Percentiles rank a stretch among this genome's conserved stretches.
Conservation (phyloP, 1,139 yeast genomes). For the Kodamaea suecica region DNA sequence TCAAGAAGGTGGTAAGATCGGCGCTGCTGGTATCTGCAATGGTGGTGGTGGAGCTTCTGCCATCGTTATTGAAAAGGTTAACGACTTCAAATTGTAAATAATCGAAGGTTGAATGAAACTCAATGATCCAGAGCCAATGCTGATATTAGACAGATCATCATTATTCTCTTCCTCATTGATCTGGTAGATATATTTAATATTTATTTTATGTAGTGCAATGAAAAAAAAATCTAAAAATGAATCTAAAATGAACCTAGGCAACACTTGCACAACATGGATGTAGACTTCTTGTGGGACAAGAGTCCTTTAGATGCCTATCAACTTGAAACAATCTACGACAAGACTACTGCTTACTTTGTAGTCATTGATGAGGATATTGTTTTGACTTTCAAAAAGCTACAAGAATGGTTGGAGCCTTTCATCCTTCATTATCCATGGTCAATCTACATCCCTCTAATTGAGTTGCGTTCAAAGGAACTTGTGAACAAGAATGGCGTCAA, state of each 20-base stretch:
- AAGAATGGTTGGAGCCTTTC: slow-evolving; percentile 35
- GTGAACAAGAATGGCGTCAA: slow-evolving; percentile 23
- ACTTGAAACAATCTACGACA: slow-evolving; percentile 2
- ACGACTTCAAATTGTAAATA: slow-evolving; percentile 25
- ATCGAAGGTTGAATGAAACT: too few relatives aligned
- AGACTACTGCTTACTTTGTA: slow-evolving; percentile 6
- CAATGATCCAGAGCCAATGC: too few relatives aligned
- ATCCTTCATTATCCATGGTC: slow-evolving; percentile 36
- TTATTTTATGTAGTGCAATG: slow-evolving; percentile 5
- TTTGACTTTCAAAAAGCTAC: slow-evolving; percentile 10
- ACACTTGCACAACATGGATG: too few relatives aligned
- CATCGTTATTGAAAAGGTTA: slow-evolving; percentile 58
- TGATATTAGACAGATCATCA: too few relatives aligned
- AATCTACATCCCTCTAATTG: slow-evolving; percentile 3
- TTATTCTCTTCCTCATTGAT: not conserved
- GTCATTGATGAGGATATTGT: not conserved
- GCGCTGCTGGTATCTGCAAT: slow-evolving; percentile 94
- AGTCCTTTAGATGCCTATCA: slow-evolving; percentile 7
- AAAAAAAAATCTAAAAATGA: not conserved
- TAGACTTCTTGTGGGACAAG: slow-evolving; percentile 9
- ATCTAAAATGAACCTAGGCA: too few relatives aligned
- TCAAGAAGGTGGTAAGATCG: slow-evolving; percentile 85
- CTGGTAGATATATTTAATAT: slow-evolving; percentile 1
- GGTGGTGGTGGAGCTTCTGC: slow-evolving; percentile 99
- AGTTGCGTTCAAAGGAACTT: not conserved